phyloP scores from a whole-genome alignment of 768 basidiomycete species.

The Pulveroboletus ravenelii region DNA sequence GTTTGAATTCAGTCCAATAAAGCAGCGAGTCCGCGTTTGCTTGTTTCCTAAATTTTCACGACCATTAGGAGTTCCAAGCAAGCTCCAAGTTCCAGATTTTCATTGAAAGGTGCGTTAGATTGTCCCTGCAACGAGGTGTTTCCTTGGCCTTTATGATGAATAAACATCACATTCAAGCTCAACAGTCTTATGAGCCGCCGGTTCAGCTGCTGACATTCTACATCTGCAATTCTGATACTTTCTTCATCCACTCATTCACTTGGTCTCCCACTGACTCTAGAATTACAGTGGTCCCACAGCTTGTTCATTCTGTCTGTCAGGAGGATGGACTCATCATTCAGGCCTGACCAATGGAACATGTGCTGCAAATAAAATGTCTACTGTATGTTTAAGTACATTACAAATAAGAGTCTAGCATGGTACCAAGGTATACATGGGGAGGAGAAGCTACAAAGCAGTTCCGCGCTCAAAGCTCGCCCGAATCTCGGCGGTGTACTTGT shows the following conservation, averaged over 20 bases:
- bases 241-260: not conserved
- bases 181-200: slow-evolving; percentile 41
- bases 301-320: not conserved
- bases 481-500: slow-evolving; percentile 96
- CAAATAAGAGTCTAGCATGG: slow-evolving; percentile 1
- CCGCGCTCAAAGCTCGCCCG: slow-evolving; percentile 97
- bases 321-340: not conserved
- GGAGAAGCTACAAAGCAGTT: slow-evolving; percentile 65
- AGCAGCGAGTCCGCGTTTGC: too few relatives aligned
- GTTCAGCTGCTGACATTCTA: slow-evolving; percentile 39
- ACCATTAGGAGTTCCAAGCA: too few relatives aligned
- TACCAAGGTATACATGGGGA: slow-evolving; percentile 12
- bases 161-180: slow-evolving; percentile 43
- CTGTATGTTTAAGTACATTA: slow-evolving; percentile 9
- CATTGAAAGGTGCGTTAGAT: not conserved
- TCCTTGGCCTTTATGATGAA: slow-evolving; percentile 31
- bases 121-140: not conserved
- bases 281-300: not conserved
- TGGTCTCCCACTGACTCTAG: not conserved
- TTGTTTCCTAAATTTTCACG: too few relatives aligned
- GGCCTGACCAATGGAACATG: not conserved
- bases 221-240: slow-evolving; percentile 43
- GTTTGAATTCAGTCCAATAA: too few relatives aligned
- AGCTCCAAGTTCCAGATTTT: not conserved
- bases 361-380: not conserved